Conservation (phyloP, 208 protist genomes). For the Blechomonas ayalai region DNA sequence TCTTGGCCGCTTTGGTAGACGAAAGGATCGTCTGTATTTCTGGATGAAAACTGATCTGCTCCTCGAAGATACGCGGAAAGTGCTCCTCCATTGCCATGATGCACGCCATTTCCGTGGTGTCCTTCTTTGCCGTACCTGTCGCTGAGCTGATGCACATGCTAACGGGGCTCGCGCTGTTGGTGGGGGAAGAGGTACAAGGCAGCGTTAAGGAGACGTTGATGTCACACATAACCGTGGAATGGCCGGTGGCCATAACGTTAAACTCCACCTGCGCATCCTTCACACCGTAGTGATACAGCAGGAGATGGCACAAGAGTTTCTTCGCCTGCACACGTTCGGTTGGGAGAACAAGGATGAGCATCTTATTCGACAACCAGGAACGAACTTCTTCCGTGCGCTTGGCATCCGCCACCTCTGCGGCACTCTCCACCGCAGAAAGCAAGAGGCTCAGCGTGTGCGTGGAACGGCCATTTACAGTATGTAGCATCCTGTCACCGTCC, state of each 20-base stretch:
- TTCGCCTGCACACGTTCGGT: constrained; percentile 29
- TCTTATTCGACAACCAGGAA: constrained; percentile 10
- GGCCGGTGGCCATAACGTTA: not conserved
- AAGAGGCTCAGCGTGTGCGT: constrained; percentile 18
- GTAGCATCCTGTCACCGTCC: too few relatives aligned
- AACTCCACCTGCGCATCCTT: constrained; percentile 23
- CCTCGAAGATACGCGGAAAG: constrained; percentile 51
- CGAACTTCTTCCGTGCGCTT: constrained; percentile 13
- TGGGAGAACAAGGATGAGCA: constrained; percentile 47
- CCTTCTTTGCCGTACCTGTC: constrained; percentile 23
- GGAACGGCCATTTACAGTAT: constrained; percentile 6
- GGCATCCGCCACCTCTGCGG: constrained; percentile 15
- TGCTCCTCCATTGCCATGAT: constrained; percentile 34
- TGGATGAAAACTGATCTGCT: constrained; percentile 54
- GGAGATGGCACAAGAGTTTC: constrained; percentile 31
- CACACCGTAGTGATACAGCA: constrained; percentile 56
- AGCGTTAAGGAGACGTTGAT: constrained; percentile 9
- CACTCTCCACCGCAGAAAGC: constrained; percentile 18
- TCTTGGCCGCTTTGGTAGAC: constrained; percentile 13
- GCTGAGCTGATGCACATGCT: constrained; percentile 15
- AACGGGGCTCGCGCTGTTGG: not conserved
- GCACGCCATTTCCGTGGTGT: constrained; percentile 21
- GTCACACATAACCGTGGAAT: constrained; percentile 1
- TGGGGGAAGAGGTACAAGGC: not conserved
- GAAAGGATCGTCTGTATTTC: constrained; percentile 33